Evolutionary conservation across 2,329 filamentous ascomycete genomes (phyloP).

Genomic region (Leptographium procerum): DNA sequence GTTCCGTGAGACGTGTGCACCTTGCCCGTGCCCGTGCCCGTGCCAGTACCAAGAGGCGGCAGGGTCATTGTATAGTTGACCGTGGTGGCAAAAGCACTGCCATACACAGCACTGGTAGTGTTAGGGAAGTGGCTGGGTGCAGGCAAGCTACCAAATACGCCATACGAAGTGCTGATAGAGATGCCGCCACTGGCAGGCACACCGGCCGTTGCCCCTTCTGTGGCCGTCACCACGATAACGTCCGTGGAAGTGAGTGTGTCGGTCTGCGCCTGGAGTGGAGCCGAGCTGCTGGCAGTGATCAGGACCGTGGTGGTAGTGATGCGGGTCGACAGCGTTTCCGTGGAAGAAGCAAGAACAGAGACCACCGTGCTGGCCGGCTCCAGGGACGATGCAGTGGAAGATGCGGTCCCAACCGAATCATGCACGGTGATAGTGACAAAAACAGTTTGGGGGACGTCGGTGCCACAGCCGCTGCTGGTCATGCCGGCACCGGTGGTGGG

Average conservation of each 20-base stretch:
- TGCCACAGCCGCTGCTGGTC: neutral
- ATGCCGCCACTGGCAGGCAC: slow-evolving; percentile 4
- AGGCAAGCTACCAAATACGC: neutral
- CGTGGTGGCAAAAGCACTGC: slow-evolving; percentile 2
- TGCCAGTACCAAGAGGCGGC: neutral
- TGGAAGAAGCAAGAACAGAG: neutral
- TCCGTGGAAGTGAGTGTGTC: slow-evolving; percentile 4
- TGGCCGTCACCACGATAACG: neutral
- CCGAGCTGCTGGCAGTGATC: slow-evolving; percentile 5
- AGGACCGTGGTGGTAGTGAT: slow-evolving; percentile 6
- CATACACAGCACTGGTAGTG: neutral
- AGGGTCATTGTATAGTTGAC: slow-evolving; percentile 8
- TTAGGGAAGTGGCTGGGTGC: slow-evolving; percentile 5
- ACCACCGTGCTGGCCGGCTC: neutral
- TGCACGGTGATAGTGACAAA: slow-evolving; percentile 3
- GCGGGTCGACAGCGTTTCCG: neutral
- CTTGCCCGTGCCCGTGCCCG: neutral
- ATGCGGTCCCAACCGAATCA: neutral
- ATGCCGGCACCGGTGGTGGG: neutral
- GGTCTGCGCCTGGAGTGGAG: neutral
- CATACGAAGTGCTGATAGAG: neutral
- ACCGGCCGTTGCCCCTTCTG: neutral
- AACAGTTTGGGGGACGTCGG: neutral
- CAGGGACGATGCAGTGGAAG: neutral
- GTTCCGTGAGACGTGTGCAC: slow-evolving; percentile 10